Percentiles rank a stretch among this genome's conserved stretches.
phyloP scores from a whole-genome alignment of 345 rosid species.

The Raphanus sativus region DNA sequence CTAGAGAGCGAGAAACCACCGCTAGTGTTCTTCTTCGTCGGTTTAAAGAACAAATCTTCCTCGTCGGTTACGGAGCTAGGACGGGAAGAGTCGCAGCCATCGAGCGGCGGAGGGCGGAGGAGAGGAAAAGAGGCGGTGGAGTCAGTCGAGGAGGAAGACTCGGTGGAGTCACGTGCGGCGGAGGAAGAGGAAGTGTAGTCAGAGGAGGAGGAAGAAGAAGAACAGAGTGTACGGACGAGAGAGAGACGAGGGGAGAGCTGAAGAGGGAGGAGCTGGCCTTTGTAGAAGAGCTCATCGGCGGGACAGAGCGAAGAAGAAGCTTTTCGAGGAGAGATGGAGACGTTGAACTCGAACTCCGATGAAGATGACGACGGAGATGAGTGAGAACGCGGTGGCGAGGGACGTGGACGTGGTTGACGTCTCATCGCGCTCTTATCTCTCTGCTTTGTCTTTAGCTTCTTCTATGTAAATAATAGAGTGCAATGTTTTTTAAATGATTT shows the following conservation, averaged over 20 bases:
- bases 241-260: conserved; percentile 92
- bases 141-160: conserved; percentile 71
- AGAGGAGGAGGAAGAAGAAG: conserved; percentile 69
- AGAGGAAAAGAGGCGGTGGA: conserved; percentile 64
- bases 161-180: conserved; percentile 88
- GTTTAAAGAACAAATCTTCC: conserved; percentile 51
- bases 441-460: conserved; percentile 12
- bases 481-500: not conserved
- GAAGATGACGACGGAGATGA: conserved; percentile 87
- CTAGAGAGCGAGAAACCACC: conserved; percentile 67
- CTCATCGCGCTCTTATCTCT: conserved; percentile 16
- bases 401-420: conserved; percentile 36
- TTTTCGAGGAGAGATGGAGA: conserved; percentile 74
- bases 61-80: conserved; percentile 85
- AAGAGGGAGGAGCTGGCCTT: conserved; percentile 93
- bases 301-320: conserved; percentile 72
- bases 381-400: conserved; percentile 30
- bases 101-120: conserved; percentile 45
- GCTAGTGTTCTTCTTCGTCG: conserved; percentile 32
- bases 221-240: conserved; percentile 81
- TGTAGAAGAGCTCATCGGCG: conserved; percentile 97
- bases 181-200: conserved; percentile 62
- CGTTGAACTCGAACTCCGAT: conserved; percentile 88
- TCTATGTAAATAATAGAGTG: conserved; percentile 28
- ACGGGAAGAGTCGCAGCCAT: conserved; percentile 70